Base-by-base conservation (phyloP, 176 grass and related monocot genomes). In the Phyllostachys edulis region DNA sequence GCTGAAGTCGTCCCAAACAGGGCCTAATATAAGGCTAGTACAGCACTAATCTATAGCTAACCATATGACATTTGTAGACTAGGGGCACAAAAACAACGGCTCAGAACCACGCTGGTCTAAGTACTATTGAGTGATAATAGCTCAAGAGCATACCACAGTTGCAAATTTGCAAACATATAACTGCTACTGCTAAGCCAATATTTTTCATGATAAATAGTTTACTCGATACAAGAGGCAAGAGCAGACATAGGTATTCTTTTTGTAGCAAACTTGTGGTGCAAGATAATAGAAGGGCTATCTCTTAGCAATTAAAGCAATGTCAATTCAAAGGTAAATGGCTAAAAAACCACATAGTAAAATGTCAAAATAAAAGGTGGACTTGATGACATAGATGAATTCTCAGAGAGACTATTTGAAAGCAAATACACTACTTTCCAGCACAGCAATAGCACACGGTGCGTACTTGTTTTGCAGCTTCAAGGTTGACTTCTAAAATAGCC, bases 381-480 rank as follows among this genome's bases (percentile, higher is more conserved):
- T 75, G 15, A 81, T 46, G 75, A 17, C 12, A 63, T 47, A 73
- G 71, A 83, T 9, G 26, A 50, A 7, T 59, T 55, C 34, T 59
- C 29, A 4, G 4, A 66, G 23, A 71, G 34, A 29, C 11, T 57
- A 44, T 71, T 51, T 61, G 36, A 61, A 61, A 81, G 66, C 14
- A 84, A 85, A 38, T 63, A 73, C 71, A 69, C 18, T 54, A 75
- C 64, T 86, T 81, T 63, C 82, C 18, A 63, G 56, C 45, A 61
- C 36, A 61, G 70, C 61, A 85, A 51, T 4, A 79, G 27, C 8
- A 80, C 76, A 56, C 55, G 42, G 23, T 67, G 85, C 92, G 76
- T 98, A 98, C 96, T 90, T 98, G 96, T 47, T 98, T 98, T 85
- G 87, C 96, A 82, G 96, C 96, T 90, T 88, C 89, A 66, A 98